A percentile compares a stretch with the other conserved stretches of the same genome.
Evolutionary conservation across 495 filamentous ascomycete species (phyloP).

Genomic region (Hypoxylon cercidicola): DNA sequence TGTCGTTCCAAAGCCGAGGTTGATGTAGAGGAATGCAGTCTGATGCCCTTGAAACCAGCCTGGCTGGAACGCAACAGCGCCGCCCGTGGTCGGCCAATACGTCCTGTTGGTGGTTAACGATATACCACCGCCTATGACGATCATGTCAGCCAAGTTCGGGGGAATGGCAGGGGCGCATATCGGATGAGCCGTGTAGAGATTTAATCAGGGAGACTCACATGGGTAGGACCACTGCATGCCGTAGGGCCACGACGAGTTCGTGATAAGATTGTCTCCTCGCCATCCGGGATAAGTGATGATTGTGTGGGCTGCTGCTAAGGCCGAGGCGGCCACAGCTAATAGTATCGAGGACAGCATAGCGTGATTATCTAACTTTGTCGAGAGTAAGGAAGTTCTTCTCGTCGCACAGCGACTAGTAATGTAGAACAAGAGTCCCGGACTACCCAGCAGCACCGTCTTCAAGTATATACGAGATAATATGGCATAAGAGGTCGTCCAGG

Average conservation of each 20-base stretch:
- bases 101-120: slow-evolving; percentile 82
- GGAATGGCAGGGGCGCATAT: not conserved
- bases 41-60: slow-evolving; percentile 94
- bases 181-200: not conserved
- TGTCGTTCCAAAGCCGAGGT: slow-evolving; percentile 85
- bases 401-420: slow-evolving; percentile 32
- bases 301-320: slow-evolving; percentile 78
- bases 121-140: slow-evolving; percentile 81
- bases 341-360: slow-evolving; percentile 61
- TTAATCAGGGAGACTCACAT: slow-evolving; percentile 68
- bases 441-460: not conserved
- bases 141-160: slow-evolving; percentile 10
- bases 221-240: slow-evolving; percentile 99
- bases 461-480: not conserved
- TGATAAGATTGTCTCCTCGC: slow-evolving; percentile 91
- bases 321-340: slow-evolving; percentile 59
- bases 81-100: slow-evolving; percentile 88
- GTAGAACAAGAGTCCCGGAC: not conserved
- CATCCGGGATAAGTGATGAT: slow-evolving; percentile 93
- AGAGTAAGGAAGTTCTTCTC: not conserved
- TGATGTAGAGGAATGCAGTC: slow-evolving; percentile 90
- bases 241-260: slow-evolving; percentile 82
- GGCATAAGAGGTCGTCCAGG: not conserved
- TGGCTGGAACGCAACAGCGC: slow-evolving; percentile 86
- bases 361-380: not conserved